Evolutionary conservation across 2,329 filamentous ascomycete species (phyloP), one percentile per base, ranked within the genome.

Genomic region (Apiospora pterosperma): DNA sequence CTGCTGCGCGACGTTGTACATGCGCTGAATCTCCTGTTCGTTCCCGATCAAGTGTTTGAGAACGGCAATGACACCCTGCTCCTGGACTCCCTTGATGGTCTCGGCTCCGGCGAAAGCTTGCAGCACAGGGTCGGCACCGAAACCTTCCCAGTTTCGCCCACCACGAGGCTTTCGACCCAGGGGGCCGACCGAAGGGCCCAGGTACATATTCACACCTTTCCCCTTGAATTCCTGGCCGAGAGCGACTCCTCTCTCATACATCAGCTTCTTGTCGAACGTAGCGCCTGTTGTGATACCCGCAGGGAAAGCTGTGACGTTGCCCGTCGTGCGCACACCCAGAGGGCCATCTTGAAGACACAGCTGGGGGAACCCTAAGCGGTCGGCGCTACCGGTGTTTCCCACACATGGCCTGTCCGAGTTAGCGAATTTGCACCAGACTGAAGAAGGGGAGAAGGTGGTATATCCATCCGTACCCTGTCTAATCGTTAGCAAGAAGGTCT

Each of bases 261-360:
- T 89, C 61, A 93, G 79, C 19, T 85, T 80, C 78, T 92, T 93
- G 76, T 91, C 89, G 74, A 88, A 93, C 0, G 91, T 93, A 2
- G 90, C 90, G 21, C 90, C 91, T 1, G 85, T 85, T 0, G 90
- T 93, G 69, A 95, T 91, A n/a, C 91, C 92, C 10, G 91, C 85
- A 0, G 92, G 92, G 70, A 95, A 96, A 0, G 88, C 90, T 0
- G 91, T 93, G 62, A 89, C 87, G 66, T 92, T 88, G 68, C 93
- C 90, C 1, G 90, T 87, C n/a, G 86, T 86, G 34, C 90, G 86
- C 16, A 96, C 81, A 2, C 92, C 92, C 38, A 90, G 80, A 1
- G 90, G 89, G 0, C 87, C 88, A 74, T 94, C 91, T 68, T 92
- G 88, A 3, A 92, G 79, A 71, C 90, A 92, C 6, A 93, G 81